Conservation (phyloP, 108 stramenopile genomes). For the Fragilaria crotonensis region DNA sequence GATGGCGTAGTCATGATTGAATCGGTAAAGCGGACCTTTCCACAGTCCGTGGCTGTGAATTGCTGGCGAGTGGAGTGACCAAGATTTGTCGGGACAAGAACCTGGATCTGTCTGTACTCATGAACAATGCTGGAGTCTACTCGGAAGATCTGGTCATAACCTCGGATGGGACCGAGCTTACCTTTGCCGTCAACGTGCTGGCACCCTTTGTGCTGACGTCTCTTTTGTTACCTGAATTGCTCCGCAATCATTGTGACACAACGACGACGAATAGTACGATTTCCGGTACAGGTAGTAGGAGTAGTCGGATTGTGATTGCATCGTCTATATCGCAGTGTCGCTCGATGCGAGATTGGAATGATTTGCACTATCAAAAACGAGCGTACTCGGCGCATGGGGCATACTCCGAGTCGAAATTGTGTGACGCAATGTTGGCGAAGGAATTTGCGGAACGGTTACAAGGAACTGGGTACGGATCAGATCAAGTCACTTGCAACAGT, state of each 20-base stretch:
- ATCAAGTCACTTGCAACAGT: slow-evolving; percentile 31
- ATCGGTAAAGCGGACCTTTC: slow-evolving; percentile 43
- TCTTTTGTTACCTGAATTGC: slow-evolving; percentile 48
- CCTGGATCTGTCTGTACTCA: slow-evolving; percentile 46
- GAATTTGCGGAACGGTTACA: slow-evolving; percentile 47
- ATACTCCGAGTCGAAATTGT: slow-evolving; percentile 75
- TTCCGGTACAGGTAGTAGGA: slow-evolving; percentile 40
- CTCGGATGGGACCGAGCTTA: slow-evolving; percentile 52
- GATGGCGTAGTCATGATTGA: background rate
- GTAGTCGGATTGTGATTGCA: slow-evolving; percentile 16
- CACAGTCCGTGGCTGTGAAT: slow-evolving; percentile 23
- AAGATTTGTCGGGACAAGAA: slow-evolving; percentile 8
- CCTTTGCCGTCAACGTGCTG: slow-evolving; percentile 81
- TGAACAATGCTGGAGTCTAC: slow-evolving; percentile 88
- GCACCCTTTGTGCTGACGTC: slow-evolving; percentile 83
- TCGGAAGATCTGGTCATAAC: slow-evolving; percentile 21
- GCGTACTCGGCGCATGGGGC: slow-evolving; percentile 69
- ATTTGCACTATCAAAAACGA: slow-evolving; percentile 27
- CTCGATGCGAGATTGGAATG: too few species aligned
- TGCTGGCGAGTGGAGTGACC: slow-evolving; percentile 29
- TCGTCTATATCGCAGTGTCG: background rate
- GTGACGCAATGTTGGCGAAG: slow-evolving; percentile 58
- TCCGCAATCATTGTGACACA: slow-evolving; percentile 24
- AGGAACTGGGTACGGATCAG: slow-evolving; percentile 5
- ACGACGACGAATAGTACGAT: slow-evolving; percentile 72